Conservation (phyloP, 805 yeast species). For the Cyberlindnera meyerae region DNA sequence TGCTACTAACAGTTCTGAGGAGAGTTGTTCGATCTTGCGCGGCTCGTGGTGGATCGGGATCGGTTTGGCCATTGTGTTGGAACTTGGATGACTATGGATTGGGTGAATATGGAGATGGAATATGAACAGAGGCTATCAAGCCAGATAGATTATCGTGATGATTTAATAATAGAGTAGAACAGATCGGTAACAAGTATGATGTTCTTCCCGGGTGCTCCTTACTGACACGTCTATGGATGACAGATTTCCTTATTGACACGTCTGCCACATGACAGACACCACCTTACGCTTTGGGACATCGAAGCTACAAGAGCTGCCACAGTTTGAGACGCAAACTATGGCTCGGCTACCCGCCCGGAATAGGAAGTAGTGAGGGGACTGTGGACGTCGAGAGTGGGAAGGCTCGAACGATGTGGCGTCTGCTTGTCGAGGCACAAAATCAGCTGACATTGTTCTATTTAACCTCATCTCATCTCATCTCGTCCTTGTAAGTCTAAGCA, state of each 20-base stretch:
- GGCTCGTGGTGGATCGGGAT: slow-evolving; percentile 37
- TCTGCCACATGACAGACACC: neutral
- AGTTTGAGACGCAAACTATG: too few relatives aligned
- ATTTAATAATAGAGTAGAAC: neutral
- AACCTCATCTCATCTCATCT: too few relatives aligned
- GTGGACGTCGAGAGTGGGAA: too few relatives aligned
- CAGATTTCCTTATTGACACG: too few relatives aligned
- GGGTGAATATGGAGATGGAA: neutral
- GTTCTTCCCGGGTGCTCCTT: neutral
- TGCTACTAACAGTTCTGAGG: slow-evolving; percentile 34
- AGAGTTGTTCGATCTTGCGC: slow-evolving; percentile 30
- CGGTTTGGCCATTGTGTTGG: slow-evolving; percentile 18
- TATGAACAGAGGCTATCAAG: too few relatives aligned
- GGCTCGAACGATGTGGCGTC: too few relatives aligned
- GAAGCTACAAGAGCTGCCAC: too few relatives aligned
- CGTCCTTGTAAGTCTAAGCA: too few relatives aligned
- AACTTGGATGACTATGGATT: neutral
- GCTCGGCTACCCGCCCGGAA: too few relatives aligned
- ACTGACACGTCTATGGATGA: neutral
- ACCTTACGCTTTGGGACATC: neutral
- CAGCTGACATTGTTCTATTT: too few relatives aligned
- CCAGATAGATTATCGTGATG: neutral
- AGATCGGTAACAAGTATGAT: neutral
- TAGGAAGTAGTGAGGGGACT: too few relatives aligned
- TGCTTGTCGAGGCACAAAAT: too few relatives aligned